Evolutionary conservation across 2,329 filamentous ascomycete genomes (phyloP), one percentile per base, ranked within the genome.

Genomic region (Cordyceps farinosa): DNA sequence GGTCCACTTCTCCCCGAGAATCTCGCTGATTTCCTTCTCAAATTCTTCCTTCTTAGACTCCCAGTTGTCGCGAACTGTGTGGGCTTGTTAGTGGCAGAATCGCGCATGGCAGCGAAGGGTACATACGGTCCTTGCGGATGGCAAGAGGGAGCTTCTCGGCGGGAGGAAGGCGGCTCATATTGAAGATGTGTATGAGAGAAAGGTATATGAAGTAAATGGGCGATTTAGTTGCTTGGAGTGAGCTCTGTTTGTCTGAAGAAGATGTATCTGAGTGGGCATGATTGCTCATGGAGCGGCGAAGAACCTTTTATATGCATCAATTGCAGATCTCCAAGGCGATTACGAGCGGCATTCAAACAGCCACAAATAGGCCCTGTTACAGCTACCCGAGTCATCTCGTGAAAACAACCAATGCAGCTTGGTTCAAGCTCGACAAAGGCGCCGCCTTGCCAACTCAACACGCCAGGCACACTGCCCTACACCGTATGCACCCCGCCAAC

Each of bases 21-120:
- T 51, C 0, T 76, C 74, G 0, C 79, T 80, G 47, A 85, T 67
- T 61, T 77, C 69, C 59, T 75, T 70, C 69, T 83, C 81, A 15
- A 78, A 66, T 2, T 76, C 78, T 0, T 65, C 70, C 67, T 80
- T 83, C 62, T 79, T 82, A 61, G 69, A 75, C 22, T 84, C 81
- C 76, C 77, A 85, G 17, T 78, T 75, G 67, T 85, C 83, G 6
- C 83, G 80, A 65, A 84, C 81, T 84, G 48, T 10, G 15, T 17
- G 22, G 22, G 22, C 22, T 54, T 2, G 32, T 64, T 29, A 53
- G 17, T 29, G 3, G 13, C 7, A 8, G 2, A 6, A 27, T 27
- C 4, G 9, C 3, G 15, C 13, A 5, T 7, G 13, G 22, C 5
- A 3, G 32, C 8, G 6, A 40, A 29, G 29, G 3, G 17, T 11